Base-by-base conservation (phyloP, 2,329 filamentous ascomycete genomes). In the Pestalotiopsis sp. region DNA sequence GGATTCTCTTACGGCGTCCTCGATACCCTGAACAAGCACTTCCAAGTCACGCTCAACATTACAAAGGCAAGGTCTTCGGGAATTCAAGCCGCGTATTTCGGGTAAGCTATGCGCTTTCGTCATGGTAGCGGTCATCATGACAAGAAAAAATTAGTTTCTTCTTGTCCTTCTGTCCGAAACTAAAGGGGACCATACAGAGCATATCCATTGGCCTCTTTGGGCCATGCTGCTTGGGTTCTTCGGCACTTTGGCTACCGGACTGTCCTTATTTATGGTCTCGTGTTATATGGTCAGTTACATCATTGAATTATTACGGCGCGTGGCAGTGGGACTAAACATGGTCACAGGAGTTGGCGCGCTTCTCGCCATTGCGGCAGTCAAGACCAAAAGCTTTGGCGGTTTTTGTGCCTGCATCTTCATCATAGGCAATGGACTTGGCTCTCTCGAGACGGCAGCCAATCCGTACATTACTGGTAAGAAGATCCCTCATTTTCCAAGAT, bases 361-460 rank as follows among this genome's bases (percentile, higher is more conserved):
- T 36, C 78, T 88, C 63, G 87, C 88, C 69, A 90, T 87, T 88
- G 88, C 88, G 1, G 86, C 84, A 39, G 84, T 85, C 7, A 77
- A 89, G 3, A 82, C 88, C 66, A 79, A 81, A 9, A 86, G 83
- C 1, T 90, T 90, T 72, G 86, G 85, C 3, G 88, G 88, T 27
- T 90, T 89, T 79, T 90, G 87, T 71, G 87, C 84, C 7, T 85
- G 84, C 68, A 88, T 87, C 71, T 88, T 89, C 73, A 75, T 80
- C 66, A 77, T 80, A 49, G 79, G 78, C 31, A 74, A 74, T 39
- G 79, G 79, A 14, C 73, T 80, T 31, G 84, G 84, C 0, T 85
- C 85, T 3, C 82, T 90, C 4, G 88, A 90, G 77, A 89, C 88
- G 0, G 86, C 86, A 2, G 88, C 88, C 2, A 88, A 89, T 71